Percentiles rank a stretch among this genome's conserved stretches.
phyloP scores from a whole-genome alignment of 495 filamentous ascomycete genomes.

The Penicillium crystallinum region DNA sequence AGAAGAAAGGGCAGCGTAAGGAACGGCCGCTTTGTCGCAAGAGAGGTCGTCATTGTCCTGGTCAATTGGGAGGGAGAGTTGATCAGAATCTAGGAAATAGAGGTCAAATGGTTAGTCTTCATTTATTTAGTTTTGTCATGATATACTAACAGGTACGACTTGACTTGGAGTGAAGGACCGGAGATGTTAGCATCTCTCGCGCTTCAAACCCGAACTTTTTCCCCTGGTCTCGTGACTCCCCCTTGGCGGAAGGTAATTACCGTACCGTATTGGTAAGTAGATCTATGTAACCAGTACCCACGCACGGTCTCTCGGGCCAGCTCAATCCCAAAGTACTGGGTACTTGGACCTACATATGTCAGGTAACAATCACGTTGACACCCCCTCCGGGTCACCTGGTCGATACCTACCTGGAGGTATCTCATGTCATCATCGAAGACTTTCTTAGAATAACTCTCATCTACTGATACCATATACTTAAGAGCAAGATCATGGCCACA shows the following conservation, averaged over 20 bases:
- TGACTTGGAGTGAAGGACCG: constrained; percentile 1
- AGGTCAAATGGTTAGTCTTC: neutral
- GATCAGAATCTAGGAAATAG: neutral
- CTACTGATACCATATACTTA: neutral
- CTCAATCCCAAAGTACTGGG: neutral
- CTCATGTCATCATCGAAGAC: constrained; percentile 21
- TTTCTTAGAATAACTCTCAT: neutral
- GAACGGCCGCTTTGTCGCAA: constrained; percentile 35
- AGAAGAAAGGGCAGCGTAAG: constrained; percentile 40
- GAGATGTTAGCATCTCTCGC: constrained; percentile 10
- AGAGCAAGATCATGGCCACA: neutral
- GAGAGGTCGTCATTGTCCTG: constrained; percentile 29
- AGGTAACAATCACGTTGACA: neutral
- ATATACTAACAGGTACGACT: constrained; percentile 2
- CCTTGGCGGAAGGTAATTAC: neutral
- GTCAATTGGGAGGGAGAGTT: constrained; percentile 4
- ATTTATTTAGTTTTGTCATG: neutral
- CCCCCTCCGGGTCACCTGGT: neutral
- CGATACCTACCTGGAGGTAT: too few relatives aligned
- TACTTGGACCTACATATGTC: neutral
- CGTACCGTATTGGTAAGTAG: neutral
- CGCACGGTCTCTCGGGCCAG: neutral
- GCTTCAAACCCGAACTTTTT: constrained; percentile 21
- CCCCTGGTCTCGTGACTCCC: constrained; percentile 23
- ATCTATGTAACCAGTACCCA: neutral